Evolutionary conservation across 2,329 filamentous ascomycete species (phyloP).

Genomic region (Sporothrix curviconia): DNA sequence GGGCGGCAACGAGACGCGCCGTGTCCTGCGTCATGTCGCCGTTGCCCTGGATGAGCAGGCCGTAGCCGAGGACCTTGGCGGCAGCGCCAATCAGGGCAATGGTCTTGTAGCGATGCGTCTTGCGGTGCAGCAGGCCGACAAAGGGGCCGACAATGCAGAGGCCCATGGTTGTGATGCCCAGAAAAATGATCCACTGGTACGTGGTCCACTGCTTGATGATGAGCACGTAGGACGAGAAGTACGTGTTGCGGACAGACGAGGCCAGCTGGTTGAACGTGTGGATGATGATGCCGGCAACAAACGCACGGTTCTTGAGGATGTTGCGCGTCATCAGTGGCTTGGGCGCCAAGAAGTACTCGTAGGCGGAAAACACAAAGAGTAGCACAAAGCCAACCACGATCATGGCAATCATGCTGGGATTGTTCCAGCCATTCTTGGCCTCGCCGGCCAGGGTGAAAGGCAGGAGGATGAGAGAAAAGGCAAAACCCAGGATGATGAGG

Average conservation of each 20-base stretch:
- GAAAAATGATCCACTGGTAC: conserved; percentile 46
- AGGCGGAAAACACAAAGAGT: conserved; percentile 42
- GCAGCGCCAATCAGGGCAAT: conserved; percentile 49
- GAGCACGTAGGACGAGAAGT: conserved; percentile 60
- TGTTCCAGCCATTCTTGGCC: conserved; percentile 30
- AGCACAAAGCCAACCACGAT: conserved; percentile 34
- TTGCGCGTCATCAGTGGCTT: conserved; percentile 52
- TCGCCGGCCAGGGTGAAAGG: conserved; percentile 35
- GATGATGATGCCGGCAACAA: conserved; percentile 59
- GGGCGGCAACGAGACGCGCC: conserved; percentile 41
- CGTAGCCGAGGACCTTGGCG: conserved; percentile 48
- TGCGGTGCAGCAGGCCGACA: conserved; percentile 52
- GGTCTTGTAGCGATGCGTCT: conserved; percentile 54
- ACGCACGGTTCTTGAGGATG: conserved; percentile 55
- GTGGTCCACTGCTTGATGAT: conserved; percentile 46
- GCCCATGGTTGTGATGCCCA: conserved; percentile 56
- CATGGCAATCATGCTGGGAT: conserved; percentile 35
- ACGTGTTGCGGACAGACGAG: conserved; percentile 38
- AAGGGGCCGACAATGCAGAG: conserved; percentile 58
- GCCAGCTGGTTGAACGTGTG: conserved; percentile 57
- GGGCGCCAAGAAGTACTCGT: conserved; percentile 46
- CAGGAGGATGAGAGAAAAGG: conserved; percentile 43
- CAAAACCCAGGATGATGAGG: conserved; percentile 40
- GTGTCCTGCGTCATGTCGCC: conserved; percentile 42
- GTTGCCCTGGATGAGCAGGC: conserved; percentile 36